phyloP scores from a whole-genome alignment of 306 rosid species.

The Cicer arietinum region DNA sequence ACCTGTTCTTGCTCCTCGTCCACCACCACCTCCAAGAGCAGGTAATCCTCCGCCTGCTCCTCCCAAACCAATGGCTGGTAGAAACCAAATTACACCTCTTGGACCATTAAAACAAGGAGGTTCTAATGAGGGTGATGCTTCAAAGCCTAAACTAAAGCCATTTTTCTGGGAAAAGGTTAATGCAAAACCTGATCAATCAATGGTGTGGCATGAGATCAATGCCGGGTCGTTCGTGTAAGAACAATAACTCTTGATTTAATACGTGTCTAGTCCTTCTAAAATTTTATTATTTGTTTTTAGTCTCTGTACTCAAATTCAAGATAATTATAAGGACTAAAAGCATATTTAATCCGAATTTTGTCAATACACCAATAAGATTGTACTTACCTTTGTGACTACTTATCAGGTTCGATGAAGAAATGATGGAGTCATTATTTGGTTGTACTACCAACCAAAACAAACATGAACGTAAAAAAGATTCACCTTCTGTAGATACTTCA shows the following conservation, averaged over 20 bases:
- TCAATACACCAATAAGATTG: background rate
- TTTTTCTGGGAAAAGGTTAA: constrained; percentile 96
- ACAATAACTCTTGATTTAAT: constrained; percentile 19
- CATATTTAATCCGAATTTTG: no score
- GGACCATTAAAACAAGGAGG: constrained; percentile 39
- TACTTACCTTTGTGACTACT: constrained; percentile 27
- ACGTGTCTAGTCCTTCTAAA: no score
- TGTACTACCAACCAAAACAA: constrained; percentile 53
- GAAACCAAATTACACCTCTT: constrained; percentile 36
- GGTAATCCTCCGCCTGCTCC: constrained; percentile 67
- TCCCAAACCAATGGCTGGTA: constrained; percentile 61
- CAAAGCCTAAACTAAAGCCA: constrained; percentile 87
- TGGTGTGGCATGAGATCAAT: constrained; percentile 96
- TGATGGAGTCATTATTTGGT: constrained; percentile 89
- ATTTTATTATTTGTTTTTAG: no score
- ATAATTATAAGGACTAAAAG: no score
- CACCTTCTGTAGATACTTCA: constrained; percentile 55
- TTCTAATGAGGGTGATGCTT: constrained; percentile 51
- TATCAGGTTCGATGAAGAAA: constrained; percentile 89
- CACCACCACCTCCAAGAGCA: constrained; percentile 52
- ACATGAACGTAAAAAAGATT: constrained; percentile 57
- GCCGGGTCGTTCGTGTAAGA: constrained; percentile 94
- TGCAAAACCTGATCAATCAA: constrained; percentile 80
- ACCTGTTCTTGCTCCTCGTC: constrained; percentile 33
- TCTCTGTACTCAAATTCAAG: no score